Base-by-base conservation (phyloP, 306 rosid genomes). In the Dryas alaskensis region DNA sequence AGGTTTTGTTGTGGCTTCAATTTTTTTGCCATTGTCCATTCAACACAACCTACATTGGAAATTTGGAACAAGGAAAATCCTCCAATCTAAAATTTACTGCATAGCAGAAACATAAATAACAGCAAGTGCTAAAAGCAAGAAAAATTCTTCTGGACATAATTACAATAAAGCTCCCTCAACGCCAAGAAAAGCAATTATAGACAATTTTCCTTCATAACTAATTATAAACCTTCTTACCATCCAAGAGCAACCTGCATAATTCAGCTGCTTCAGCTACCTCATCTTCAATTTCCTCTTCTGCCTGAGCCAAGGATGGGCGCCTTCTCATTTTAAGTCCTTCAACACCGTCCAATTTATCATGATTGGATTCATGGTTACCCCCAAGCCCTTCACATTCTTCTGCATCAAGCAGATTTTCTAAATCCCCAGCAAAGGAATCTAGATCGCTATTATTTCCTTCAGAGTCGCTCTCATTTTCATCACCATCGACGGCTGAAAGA, bases 401-500 rank as follows among this genome's bases (percentile, higher is more conserved):
- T 54, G 97, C 97, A 84, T 94, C 98, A 78, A 94, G 98, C 72
- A 94, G 86, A 82, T 91, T 94, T 81, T 94, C 98, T 62, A 94
- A 85, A 85, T 94, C 98, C 61, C 98, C 98, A 58, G 98, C 97
- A 88, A 91, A 94, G 69, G 97, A 94, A 87, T 94, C 98, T 22
- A 94, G 84, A 81, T 94, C 98, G 64, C 98, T 94, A 75, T 91
- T 89, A 79, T 94, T 91, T 73, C 79, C 97, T 79, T 94, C 98
- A 39, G 97, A 93, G 78, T 94, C 98, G 14, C 97, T 91, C 77
- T 88, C 98, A 65, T 89, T 86, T 82, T 91, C 97, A 74, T 90
- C 96, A 53, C 92, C 91, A 76, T 83, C 89, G 59, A 84, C 77
- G 75, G 92, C 86, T 69, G 91, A 80, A 81, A 94, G 89, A 81